These are phyloP conservation scores for Schizophyllum amplum DNA, from an alignment of 1,284 basidiomycete species.

Conservation along the genomic window DNA sequence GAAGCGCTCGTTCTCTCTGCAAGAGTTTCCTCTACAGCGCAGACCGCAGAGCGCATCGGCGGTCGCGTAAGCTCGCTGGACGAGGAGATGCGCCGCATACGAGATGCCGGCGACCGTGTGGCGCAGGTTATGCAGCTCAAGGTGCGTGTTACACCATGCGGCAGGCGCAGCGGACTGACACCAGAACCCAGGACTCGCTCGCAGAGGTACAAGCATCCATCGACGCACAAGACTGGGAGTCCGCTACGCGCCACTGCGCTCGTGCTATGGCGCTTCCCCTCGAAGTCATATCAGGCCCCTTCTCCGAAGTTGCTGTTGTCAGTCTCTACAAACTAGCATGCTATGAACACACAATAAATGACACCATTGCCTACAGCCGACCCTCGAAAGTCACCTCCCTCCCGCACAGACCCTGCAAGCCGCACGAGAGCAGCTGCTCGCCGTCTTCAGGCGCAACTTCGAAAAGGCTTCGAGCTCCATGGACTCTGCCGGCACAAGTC, in stretches of 20 bases:
- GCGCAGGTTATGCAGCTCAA: slow-evolving; percentile 87
- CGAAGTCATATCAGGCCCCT: slow-evolving; percentile 74
- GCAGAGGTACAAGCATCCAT: slow-evolving; percentile 71
- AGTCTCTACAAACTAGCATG: too few species aligned
- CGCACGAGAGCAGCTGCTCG: slow-evolving; percentile 70
- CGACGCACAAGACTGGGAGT: slow-evolving; percentile 89
- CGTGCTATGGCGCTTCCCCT: slow-evolving; percentile 80
- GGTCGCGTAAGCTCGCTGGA: slow-evolving; percentile 83
- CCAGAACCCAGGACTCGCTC: slow-evolving; percentile 62
- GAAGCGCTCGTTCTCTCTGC: slow-evolving; percentile 53
- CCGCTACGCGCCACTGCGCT: slow-evolving; percentile 84
- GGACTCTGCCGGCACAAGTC: slow-evolving; percentile 82
- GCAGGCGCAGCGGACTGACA: slow-evolving; percentile 5
- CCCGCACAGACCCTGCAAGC: slow-evolving; percentile 77
- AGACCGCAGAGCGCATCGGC: slow-evolving; percentile 85
- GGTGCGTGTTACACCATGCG: slow-evolving; percentile 35
- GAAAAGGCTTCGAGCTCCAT: slow-evolving; percentile 68
- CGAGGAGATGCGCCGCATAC: slow-evolving; percentile 84
- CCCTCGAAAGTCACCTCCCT: slow-evolving; percentile 78
- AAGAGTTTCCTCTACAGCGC: slow-evolving; percentile 62
- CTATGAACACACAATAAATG: too few species aligned
- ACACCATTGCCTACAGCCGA: slow-evolving; percentile 67
- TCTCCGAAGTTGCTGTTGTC: slow-evolving; percentile 85
- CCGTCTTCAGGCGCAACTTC: slow-evolving; percentile 76
- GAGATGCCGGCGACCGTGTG: slow-evolving; percentile 79